phyloP scores from a whole-genome alignment of 306 rosid species.

The Castanospermum australe region DNA sequence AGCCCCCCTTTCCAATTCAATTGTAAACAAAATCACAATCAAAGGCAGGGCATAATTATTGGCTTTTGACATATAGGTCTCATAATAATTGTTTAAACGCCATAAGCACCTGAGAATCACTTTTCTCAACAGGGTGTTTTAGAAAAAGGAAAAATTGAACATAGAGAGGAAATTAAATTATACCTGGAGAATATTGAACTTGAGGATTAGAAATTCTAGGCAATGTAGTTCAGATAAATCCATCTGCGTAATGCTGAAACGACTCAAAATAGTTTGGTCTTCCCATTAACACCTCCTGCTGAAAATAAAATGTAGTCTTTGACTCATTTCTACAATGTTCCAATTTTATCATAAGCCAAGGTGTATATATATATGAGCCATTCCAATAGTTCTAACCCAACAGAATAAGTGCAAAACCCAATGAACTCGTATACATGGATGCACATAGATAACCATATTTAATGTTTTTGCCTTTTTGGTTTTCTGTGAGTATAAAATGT shows the following conservation, averaged over 20 bases:
- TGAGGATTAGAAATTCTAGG: slow-evolving; percentile 90
- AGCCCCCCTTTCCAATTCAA: slow-evolving; percentile 73
- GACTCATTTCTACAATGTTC: neutral
- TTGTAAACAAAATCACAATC: slow-evolving; percentile 21
- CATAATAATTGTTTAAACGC: slow-evolving; percentile 15
- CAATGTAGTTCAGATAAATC: slow-evolving; percentile 76
- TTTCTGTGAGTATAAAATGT: neutral
- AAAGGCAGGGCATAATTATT: slow-evolving; percentile 28
- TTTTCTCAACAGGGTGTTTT: neutral
- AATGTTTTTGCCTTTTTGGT: neutral
- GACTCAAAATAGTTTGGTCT: slow-evolving; percentile 83
- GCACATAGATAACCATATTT: neutral
- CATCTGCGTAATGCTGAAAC: slow-evolving; percentile 85
- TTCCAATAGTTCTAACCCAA: neutral
- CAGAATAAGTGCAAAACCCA: slow-evolving; percentile 30
- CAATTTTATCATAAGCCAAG: neutral
- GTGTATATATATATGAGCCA: neutral
- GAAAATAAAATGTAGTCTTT: neutral
- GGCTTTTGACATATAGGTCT: slow-evolving; percentile 27
- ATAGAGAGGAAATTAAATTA: too few relatives aligned
- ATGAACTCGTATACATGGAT: neutral
- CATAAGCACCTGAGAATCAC: slow-evolving; percentile 1
- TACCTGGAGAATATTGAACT: slow-evolving; percentile 97
- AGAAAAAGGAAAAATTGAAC: neutral
- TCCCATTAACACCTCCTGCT: slow-evolving; percentile 93